Conservation (phyloP, 2,329 filamentous ascomycete species). For the Hypomyces rosellus region DNA sequence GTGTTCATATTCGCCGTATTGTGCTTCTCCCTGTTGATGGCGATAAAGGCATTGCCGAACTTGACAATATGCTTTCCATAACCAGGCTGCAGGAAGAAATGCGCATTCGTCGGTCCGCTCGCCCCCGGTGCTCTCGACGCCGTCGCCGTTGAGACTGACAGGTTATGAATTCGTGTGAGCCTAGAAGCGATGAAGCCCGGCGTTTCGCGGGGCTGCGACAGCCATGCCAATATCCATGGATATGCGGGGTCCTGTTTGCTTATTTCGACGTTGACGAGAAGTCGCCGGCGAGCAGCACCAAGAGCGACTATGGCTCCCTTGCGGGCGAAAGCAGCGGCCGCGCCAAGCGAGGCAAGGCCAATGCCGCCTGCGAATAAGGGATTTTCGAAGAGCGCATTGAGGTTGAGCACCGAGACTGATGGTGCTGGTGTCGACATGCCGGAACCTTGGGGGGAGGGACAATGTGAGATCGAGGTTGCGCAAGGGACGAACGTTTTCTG, state of each 20-base stretch:
- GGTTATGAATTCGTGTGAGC: conserved; percentile 54
- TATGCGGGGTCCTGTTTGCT: conserved; percentile 91
- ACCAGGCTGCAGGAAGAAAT: conserved; percentile 84
- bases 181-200: conserved; percentile 53
- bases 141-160: conserved; percentile 53
- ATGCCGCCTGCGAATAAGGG: conserved; percentile 68
- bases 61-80: conserved; percentile 85
- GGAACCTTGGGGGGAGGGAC: not conserved
- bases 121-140: conserved; percentile 50
- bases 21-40: conserved; percentile 81
- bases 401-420: conserved; percentile 33
- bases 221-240: conserved; percentile 90
- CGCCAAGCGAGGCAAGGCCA: conserved; percentile 83
- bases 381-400: conserved; percentile 57
- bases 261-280: conserved; percentile 94
- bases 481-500: too few species aligned
- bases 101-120: conserved; percentile 65
- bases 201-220: conserved; percentile 70
- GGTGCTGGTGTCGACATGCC: conserved; percentile 27
- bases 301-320: conserved; percentile 66
- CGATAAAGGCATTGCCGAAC: conserved; percentile 80
- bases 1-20: conserved; percentile 72
- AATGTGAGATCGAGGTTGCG: not conserved
- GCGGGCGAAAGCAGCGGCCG: conserved; percentile 72
- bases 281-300: conserved; percentile 70